Evolutionary conservation across 2,329 filamentous ascomycete genomes (phyloP), one percentile per base, ranked within the genome.

Genomic region (Hirsutella thompsonii): DNA sequence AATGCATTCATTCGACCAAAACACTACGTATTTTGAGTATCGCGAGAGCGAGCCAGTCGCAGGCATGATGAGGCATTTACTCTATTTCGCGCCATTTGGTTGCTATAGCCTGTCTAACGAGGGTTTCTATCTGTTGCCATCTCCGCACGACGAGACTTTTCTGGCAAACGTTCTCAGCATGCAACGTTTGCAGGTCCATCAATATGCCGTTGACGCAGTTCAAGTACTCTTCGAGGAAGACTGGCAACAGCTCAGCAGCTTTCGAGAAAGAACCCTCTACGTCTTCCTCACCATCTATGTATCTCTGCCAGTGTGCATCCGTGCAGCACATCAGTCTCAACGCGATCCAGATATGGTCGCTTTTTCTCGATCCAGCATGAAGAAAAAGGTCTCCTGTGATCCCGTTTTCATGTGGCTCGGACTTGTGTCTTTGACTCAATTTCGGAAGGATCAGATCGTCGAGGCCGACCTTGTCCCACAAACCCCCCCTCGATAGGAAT

Each of bases 301-400:
- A 58, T 59, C 69, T 69, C 50, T 63, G 56, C 35, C 59, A 58
- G 3, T 57, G 41, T 2, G 57, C 42, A 36, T 60, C 42, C 37
- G 60, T 48, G 26, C 50, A 54, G 20, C 47, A 54, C 44, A 65
- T 44, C 42, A 57, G 49, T 37, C 72, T 54, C 42, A 76, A 46
- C 3, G 69, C 73, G 9, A 74, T 69, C 51, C 76, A 68, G 0
- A 72, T 75, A 11, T 72, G 58, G 46, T 75, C 66, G 43, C 72
- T 76, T 3, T 48, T 50, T 10, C 68, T 60, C 1, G 55, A 63
- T 16, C 66, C 53, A 23, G 54, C 45, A 49, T 74, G 67, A n/a
- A 77, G 50, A 37, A 67, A 50, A 43, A 72, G 75, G 42, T 71
- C 62, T 1, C 71, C 73, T 23, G 70, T 52, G 44, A 74, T 73